Evolutionary conservation across 148 eudicot genomes (phyloP).

Genomic region (Arctostaphylos glauca): DNA sequence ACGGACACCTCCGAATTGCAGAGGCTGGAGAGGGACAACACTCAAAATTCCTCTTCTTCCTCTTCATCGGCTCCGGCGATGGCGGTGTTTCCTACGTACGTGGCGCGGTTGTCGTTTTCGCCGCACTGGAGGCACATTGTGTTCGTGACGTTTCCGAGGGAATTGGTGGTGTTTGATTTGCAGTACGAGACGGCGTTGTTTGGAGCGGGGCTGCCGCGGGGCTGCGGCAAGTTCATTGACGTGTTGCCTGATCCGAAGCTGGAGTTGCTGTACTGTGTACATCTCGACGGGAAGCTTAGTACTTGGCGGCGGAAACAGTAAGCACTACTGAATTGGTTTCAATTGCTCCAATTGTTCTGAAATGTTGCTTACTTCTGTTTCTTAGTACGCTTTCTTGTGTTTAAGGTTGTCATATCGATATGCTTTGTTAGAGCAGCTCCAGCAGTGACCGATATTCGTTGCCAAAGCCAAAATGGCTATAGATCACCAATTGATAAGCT

Average conservation of each 20-base stretch:
- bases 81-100: conserved; percentile 64
- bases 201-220: conserved; percentile 57
- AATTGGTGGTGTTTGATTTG: conserved; percentile 86
- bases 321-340: conserved; percentile 22
- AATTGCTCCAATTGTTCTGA: background rate
- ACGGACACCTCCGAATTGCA: conserved; percentile 57
- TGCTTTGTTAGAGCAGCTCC: background rate
- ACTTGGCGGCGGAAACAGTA: conserved; percentile 89
- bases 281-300: conserved; percentile 88
- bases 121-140: conserved; percentile 75
- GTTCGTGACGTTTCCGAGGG: conserved; percentile 81
- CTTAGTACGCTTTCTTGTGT: background rate
- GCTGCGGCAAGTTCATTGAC: conserved; percentile 76
- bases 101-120: conserved; percentile 67
- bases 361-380: conserved; percentile 1
- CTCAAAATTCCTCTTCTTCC: conserved; percentile 9
- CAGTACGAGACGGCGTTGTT: conserved; percentile 66
- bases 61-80: conserved; percentile 52
- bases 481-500: background rate
- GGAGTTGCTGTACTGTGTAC: conserved; percentile 66
- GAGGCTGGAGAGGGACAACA: conserved; percentile 67
- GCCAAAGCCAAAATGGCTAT: background rate
- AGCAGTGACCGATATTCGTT: background rate
- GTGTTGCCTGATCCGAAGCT: conserved; percentile 76
- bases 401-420: background rate